These are phyloP conservation scores for Eucalyptus erythrocorys DNA, from an alignment of 345 rosid species.

Conservation along the genomic window DNA sequence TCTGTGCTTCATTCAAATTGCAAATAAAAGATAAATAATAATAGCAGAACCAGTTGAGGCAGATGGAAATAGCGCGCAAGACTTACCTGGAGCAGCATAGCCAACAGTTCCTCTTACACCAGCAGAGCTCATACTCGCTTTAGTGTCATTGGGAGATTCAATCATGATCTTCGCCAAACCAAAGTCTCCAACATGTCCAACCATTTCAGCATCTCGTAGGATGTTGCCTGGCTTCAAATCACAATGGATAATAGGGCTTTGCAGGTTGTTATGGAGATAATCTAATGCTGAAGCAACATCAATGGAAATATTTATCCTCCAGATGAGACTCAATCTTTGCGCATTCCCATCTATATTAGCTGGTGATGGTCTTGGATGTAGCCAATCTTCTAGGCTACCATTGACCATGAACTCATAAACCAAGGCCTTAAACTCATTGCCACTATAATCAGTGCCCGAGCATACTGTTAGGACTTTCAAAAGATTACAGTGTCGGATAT, in stretches of 20 bases:
- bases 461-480: neutral
- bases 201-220: neutral
- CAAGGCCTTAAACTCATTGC: neutral
- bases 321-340: fast-evolving
- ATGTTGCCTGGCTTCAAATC: neutral
- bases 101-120: neutral
- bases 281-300: slow-evolving; percentile 3
- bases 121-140: neutral
- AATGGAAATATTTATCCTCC: neutral
- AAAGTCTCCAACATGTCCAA: neutral
- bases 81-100: neutral
- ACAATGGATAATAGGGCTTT: slow-evolving; percentile 3
- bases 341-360: fast-evolving
- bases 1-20: neutral
- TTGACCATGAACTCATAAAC: neutral
- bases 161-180: fast-evolving
- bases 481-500: neutral
- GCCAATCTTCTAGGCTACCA: neutral
- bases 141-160: neutral
- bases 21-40: neutral
- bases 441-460: fast-evolving
- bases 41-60: fast-evolving
- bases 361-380: neutral
- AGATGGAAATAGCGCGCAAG: neutral
- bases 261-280: neutral